A percentile compares a stretch with the other conserved stretches of the same genome.
These are phyloP conservation scores for Plasmodium relictum DNA, from an alignment of 169 alveolate genomes.

Conservation along the genomic window DNA sequence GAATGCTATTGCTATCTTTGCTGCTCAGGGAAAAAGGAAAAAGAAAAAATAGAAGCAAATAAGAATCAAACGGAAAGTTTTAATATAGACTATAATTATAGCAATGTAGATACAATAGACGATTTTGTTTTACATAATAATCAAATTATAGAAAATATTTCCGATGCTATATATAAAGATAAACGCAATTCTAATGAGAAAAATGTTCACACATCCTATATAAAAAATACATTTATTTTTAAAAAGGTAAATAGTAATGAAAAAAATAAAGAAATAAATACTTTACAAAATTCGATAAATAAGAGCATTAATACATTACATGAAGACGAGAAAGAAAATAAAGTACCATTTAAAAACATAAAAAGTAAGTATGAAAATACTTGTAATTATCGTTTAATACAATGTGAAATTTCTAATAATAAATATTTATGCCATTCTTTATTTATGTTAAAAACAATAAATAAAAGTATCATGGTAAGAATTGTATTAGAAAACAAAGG, in stretches of 20 bases:
- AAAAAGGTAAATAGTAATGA: background rate
- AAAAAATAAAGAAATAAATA: background rate
- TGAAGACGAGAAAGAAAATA: background rate
- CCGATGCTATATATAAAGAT: constrained; percentile 38
- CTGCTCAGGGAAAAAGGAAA: background rate
- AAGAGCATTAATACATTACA: background rate
- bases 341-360: background rate
- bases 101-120: constrained; percentile 42
- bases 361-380: background rate
- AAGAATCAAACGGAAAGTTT: background rate
- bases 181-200: constrained; percentile 20
- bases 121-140: constrained; percentile 50
- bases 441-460: constrained; percentile 32
- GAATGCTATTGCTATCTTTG: constrained; percentile 47
- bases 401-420: background rate
- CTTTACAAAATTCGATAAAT: background rate
- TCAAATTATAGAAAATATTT: constrained; percentile 44
- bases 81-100: constrained; percentile 38
- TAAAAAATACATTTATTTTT: constrained; percentile 39
- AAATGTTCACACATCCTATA: background rate
- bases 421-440: constrained; percentile 53
- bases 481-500: constrained; percentile 62
- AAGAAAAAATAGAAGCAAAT: constrained; percentile 6
- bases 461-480: constrained; percentile 35
- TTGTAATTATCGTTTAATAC: constrained; percentile 17